Evolutionary conservation across 371 early-diverging fungal genomes (phyloP).

Genomic region (Circinella minor): DNA sequence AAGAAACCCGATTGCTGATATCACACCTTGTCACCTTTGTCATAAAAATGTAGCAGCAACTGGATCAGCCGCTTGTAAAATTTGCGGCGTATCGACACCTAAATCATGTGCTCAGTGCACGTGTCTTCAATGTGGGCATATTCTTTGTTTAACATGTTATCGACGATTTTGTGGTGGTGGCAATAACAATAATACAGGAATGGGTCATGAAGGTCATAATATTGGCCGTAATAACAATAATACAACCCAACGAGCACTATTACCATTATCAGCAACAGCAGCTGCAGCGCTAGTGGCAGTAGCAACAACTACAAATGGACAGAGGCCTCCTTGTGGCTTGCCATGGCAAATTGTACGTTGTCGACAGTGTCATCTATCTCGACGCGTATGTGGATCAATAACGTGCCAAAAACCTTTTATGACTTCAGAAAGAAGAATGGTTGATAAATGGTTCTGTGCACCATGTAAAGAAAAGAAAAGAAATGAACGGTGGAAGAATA

Average conservation of each 20-base stretch:
- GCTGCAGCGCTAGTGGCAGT: slow-evolving; percentile 1
- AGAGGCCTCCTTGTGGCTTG: not conserved
- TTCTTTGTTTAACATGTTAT: slow-evolving; percentile 12
- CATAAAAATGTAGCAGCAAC: slow-evolving; percentile 15
- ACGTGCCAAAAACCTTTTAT: slow-evolving; percentile 3
- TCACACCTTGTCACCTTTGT: slow-evolving; percentile 17
- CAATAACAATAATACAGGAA: not conserved
- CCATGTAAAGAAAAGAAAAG: slow-evolving; percentile 7
- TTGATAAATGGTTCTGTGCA: not conserved
- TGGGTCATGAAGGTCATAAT: not conserved
- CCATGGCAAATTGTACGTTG: slow-evolving; percentile 14
- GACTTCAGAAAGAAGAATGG: slow-evolving; percentile 4
- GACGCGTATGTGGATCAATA: slow-evolving; percentile 4
- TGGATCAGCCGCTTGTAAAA: slow-evolving; percentile 3
- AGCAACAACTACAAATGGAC: slow-evolving; percentile 4
- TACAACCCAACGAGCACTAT: not conserved
- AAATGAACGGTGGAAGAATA: slow-evolving; percentile 7
- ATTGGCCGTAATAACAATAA: not conserved
- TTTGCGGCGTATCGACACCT: slow-evolving; percentile 12
- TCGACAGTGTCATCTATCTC: slow-evolving; percentile 8
- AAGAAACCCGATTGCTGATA: slow-evolving; percentile 2
- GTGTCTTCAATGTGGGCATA: slow-evolving; percentile 12
- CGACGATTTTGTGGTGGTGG: slow-evolving; percentile 8
- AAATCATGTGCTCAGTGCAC: slow-evolving; percentile 18
- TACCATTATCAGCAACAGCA: slow-evolving; percentile 4